Conservation (phyloP, 768 basidiomycete genomes). For the Leccinum disarticulatum region DNA sequence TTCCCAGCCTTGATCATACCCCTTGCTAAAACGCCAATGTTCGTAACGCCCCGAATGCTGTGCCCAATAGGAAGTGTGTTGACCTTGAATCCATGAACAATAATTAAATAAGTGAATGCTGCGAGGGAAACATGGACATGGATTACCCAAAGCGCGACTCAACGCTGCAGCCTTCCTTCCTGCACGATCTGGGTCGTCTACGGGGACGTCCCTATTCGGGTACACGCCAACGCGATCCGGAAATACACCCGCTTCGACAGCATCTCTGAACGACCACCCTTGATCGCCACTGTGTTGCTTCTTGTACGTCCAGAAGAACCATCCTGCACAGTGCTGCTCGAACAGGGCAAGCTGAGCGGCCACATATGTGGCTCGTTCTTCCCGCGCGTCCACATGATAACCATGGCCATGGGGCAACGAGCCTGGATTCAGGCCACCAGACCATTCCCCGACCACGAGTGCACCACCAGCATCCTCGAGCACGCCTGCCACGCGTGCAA, state of each 20-base stretch:
- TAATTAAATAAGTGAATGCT: slow-evolving; percentile 10
- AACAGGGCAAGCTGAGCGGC: slow-evolving; percentile 65
- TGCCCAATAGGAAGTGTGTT: slow-evolving; percentile 43
- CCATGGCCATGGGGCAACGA: slow-evolving; percentile 46
- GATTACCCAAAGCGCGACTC: slow-evolving; percentile 33
- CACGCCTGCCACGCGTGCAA: slow-evolving; percentile 37
- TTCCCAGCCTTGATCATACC: slow-evolving; percentile 71
- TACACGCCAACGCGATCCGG: slow-evolving; percentile 50
- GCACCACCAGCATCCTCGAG: slow-evolving; percentile 44
- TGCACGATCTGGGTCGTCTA: slow-evolving; percentile 20
- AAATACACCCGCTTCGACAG: slow-evolving; percentile 59
- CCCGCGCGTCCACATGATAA: slow-evolving; percentile 36
- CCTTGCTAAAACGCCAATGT: slow-evolving; percentile 65
- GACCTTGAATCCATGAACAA: slow-evolving; percentile 27
- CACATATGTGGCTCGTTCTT: slow-evolving; percentile 49
- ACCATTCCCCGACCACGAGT: slow-evolving; percentile 78
- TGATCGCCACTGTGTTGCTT: slow-evolving; percentile 63
- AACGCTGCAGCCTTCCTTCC: slow-evolving; percentile 31
- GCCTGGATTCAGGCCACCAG: slow-evolving; percentile 67
- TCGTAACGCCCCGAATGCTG: slow-evolving; percentile 57
- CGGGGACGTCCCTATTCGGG: slow-evolving; percentile 20
- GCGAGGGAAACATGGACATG: slow-evolving; percentile 13
- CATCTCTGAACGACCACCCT: slow-evolving; percentile 75
- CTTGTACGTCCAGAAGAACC: slow-evolving; percentile 86
- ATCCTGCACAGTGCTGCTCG: slow-evolving; percentile 64